Conservation (phyloP, 345 rosid genomes). For the Camelina laxa region DNA sequence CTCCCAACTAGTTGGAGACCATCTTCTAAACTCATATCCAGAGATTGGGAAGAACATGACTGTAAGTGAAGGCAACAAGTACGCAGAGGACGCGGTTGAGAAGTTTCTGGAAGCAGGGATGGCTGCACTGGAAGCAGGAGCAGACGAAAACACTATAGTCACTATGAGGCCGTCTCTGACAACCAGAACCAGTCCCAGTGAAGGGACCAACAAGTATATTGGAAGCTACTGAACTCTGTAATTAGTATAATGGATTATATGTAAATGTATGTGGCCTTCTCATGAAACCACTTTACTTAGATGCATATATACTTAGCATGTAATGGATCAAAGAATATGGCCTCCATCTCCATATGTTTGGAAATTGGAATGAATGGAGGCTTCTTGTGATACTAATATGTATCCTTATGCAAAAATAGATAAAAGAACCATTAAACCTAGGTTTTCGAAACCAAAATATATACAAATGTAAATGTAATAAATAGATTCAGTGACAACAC, state of each 20-base stretch:
- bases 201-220: constrained; percentile 27
- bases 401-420: constrained; percentile 6
- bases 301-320: constrained; percentile 19
- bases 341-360: constrained; percentile 20
- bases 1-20: constrained; percentile 90
- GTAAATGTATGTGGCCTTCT: constrained; percentile 31
- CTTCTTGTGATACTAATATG: constrained; percentile 18
- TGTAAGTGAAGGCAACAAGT: constrained; percentile 79
- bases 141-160: constrained; percentile 84
- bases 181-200: constrained; percentile 37
- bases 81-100: constrained; percentile 86
- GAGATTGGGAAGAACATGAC: constrained; percentile 86
- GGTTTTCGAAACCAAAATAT: too few relatives aligned
- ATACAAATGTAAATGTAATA: too few relatives aligned
- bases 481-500: too few relatives aligned
- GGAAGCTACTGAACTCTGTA: constrained; percentile 30
- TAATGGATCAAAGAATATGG: constrained; percentile 28
- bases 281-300: constrained; percentile 17
- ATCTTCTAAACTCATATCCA: constrained; percentile 81
- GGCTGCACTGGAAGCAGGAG: constrained; percentile 91
- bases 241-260: constrained; percentile 3
- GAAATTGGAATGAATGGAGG: constrained; percentile 18
- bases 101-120: constrained; percentile 94
- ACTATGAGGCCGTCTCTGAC: constrained; percentile 94
- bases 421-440: neutral